Evolutionary conservation across 2,329 filamentous ascomycete genomes (phyloP), one percentile per base, ranked within the genome.

Genomic region (Berkeleyomyces basicola): DNA sequence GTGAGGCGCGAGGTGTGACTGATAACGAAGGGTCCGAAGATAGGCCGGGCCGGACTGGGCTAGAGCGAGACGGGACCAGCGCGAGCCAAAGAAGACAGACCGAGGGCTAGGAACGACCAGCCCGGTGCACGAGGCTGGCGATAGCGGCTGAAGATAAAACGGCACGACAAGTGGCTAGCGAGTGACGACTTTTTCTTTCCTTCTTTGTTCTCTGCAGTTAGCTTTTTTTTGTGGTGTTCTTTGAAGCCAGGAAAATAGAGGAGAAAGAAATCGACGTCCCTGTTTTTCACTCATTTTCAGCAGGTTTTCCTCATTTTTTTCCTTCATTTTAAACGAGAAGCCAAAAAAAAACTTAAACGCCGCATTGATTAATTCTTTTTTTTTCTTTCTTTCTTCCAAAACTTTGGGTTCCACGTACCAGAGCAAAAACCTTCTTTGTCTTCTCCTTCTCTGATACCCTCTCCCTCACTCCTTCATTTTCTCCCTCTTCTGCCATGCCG

Each of bases 401-500:
- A 23, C 23, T 23, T 23, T 23, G 23, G 23, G 23, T 23, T 23
- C 2, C 23, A 23, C 23, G 23, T 2, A 23, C 23, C 23, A 23
- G 23, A 23, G 23, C 23, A 23, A 23, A 23, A 23, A 23, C 23
- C 23, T 23, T 23, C 23, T 23, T 23, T 23, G 23, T 23, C 23
- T 2, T 23, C 23, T 43, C n/a, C 7, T 23, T 11, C 4, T 43
- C n/a, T 10, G 36, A 16, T 43, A 40, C 33, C 37, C 3, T 43
- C 39, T 43, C 33, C 33, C 40, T 23, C 44, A 10, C 11, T 44
- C 31, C 33, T 37, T 51, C 39, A 23, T 49, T 16, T 33, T 53
- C 43, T 14, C 39, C 23, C 39, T 23, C 55, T 64, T n/a, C 16
- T 46, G 10, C 16, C 39, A 64, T 64, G 61, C n/a, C 59, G 31